phyloP scores from a whole-genome alignment of 202 grass and related monocot genomes.

The Schoenoplectus tabernaemontani region DNA sequence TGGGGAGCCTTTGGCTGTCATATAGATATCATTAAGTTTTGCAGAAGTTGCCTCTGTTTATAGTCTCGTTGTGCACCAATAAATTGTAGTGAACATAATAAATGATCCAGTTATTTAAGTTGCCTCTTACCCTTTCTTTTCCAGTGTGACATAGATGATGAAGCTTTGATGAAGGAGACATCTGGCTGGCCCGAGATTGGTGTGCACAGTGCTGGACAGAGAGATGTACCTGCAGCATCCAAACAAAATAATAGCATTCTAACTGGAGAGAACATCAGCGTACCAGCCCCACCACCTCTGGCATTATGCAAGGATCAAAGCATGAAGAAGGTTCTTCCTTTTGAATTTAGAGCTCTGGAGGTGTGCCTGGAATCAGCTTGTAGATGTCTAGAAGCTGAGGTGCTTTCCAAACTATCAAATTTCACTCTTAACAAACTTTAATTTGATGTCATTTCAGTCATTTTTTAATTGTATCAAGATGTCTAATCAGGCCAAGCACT shows the following conservation, averaged over 20 bases:
- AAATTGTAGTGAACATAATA: background rate
- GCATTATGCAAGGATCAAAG: constrained; percentile 45
- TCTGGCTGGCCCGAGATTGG: background rate
- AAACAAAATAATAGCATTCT: background rate
- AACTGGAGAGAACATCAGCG: constrained; percentile 5
- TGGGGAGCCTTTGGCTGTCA: background rate
- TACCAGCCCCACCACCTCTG: constrained; percentile 28
- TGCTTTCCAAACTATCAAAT: background rate
- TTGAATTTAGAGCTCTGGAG: constrained; percentile 89
- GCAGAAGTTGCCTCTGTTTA: background rate
- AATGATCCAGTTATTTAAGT: background rate
- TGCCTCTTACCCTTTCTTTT: background rate
- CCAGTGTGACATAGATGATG: constrained; percentile 26
- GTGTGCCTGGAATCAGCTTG: constrained; percentile 93
- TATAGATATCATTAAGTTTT: background rate
- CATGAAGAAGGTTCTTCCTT: constrained; percentile 57
- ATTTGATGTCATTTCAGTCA: background rate
- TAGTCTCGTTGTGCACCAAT: background rate
- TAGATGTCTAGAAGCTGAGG: constrained; percentile 87
- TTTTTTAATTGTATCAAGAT: background rate
- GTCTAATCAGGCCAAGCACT: background rate
- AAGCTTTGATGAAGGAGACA: constrained; percentile 11
- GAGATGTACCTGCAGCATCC: background rate
- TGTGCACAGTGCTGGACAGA: constrained; percentile 6
- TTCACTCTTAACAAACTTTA: background rate